phyloP scores from a whole-genome alignment of 768 basidiomycete species.

The Pleurotus sapidus region DNA sequence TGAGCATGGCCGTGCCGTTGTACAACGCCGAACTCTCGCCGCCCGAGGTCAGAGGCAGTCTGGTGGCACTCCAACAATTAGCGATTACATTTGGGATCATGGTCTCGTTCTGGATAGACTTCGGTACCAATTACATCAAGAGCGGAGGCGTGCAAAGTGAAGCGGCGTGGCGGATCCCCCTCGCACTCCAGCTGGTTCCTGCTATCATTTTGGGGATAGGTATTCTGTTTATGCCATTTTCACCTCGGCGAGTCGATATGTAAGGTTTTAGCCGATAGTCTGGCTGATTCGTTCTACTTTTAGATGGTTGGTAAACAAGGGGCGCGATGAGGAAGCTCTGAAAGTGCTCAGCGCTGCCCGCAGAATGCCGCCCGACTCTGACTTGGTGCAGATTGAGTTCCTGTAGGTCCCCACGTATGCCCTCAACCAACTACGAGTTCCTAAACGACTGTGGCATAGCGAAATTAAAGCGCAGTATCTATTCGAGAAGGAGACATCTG shows the following conservation, averaged over 20 bases:
- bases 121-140: constrained; percentile 68
- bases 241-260: constrained; percentile 48
- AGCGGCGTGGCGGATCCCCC: constrained; percentile 75
- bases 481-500: constrained; percentile 66
- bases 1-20: constrained; percentile 81
- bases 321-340: constrained; percentile 73
- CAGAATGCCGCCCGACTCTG: constrained; percentile 48
- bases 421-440: not conserved
- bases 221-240: constrained; percentile 77
- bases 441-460: constrained; percentile 24
- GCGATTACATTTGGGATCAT: constrained; percentile 82
- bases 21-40: constrained; percentile 75
- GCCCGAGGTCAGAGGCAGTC: constrained; percentile 77
- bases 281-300: not conserved
- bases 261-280: not conserved
- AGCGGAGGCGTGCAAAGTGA: constrained; percentile 53
- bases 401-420: constrained; percentile 42
- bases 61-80: constrained; percentile 80
- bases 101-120: constrained; percentile 57
- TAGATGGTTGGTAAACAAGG: constrained; percentile 77
- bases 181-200: constrained; percentile 73
- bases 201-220: constrained; percentile 69
- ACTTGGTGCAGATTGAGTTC: constrained; percentile 72
- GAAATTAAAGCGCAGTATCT: constrained; percentile 75
- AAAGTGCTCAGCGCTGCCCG: constrained; percentile 60